phyloP scores from a whole-genome alignment of 1,284 basidiomycete species.

The Amylostereum areolatum region DNA sequence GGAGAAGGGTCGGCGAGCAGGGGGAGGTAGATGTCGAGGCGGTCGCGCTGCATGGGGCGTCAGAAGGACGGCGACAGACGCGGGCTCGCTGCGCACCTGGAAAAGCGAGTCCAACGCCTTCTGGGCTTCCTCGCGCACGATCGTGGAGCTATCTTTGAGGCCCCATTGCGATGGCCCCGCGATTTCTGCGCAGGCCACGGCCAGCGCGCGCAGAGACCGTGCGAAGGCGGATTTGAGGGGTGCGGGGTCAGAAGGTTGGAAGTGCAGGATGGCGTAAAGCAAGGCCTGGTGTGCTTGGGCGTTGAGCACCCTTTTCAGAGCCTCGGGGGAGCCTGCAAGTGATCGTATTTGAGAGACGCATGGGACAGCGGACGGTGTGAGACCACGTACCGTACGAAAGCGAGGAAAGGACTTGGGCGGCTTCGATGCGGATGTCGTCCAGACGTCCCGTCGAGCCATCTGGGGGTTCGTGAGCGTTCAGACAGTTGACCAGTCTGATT shows the following conservation, averaged over 20 bases:
- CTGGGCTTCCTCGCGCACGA: conserved; percentile 46
- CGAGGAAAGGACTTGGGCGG: conserved; percentile 68
- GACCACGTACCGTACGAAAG: conserved; percentile 51
- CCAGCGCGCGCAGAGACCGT: conserved; percentile 55
- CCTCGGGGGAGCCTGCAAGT: conserved; percentile 48
- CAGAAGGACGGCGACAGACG: neutral
- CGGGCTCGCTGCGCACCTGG: conserved; percentile 31
- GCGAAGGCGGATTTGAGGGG: conserved; percentile 49
- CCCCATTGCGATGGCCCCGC: conserved; percentile 66
- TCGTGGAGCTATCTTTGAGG: conserved; percentile 37
- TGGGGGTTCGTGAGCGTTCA: conserved; percentile 35
- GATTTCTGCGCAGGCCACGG: conserved; percentile 51
- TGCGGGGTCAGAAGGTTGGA: conserved; percentile 32
- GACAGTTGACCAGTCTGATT: conserved; percentile 48
- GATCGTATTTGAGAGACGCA: neutral
- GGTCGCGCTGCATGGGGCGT: conserved; percentile 36
- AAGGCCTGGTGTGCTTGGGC: conserved; percentile 50
- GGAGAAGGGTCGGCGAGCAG: conserved; percentile 40
- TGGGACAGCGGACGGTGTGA: neutral
- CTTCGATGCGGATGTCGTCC: conserved; percentile 57
- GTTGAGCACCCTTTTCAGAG: conserved; percentile 49
- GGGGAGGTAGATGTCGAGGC: conserved; percentile 62
- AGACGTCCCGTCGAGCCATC: conserved; percentile 30
- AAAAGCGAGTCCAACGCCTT: conserved; percentile 54
- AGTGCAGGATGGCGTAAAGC: conserved; percentile 45